Base-by-base conservation (phyloP, 2,329 filamentous ascomycete genomes). In the Aureobasidium sp. region DNA sequence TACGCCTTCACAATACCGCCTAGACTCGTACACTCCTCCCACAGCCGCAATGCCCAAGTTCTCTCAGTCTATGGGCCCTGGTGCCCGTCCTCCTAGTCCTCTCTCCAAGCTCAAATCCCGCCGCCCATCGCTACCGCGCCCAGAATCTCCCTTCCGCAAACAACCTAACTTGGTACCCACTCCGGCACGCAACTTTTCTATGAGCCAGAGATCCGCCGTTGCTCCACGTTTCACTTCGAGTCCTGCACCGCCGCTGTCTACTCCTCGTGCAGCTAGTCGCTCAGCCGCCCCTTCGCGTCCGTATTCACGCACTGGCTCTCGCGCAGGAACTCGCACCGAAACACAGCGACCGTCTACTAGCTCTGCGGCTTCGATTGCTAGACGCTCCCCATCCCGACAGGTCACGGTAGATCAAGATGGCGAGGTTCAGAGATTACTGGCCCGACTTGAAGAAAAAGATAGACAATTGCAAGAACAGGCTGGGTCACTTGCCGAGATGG, bases 381-480 rank as follows among this genome's bases (percentile, higher is more conserved):
- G 69, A 44, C 70, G 73, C 43, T 71, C 72, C 24, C 68, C 69
- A 26, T 77, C 77, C 2, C 70, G 71, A n/a, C 69, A 75, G 9
- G 66, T 65, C 9, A 68, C 62, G 3, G 59, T 65, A 17, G 70
- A 72, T 7, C 70, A 73, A 36, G 88, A 88, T 36, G 87, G 88
- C 47, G 90, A 96, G 71, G 74, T 95, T 8, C 86, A 88, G 68
- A 82, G 85, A 36, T 79, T 99, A 32, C 86, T 84, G 64, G 78
- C 81, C 43, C 84, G 93, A 73, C 81, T 97, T 24, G 86, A 92
- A 66, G 92, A 96, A 65, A 87, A 91, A 34, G 92, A 97, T 68
- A 85, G 82, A 66, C 90, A 96, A 72, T 78, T 99, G n/a, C 88
- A 87, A 68, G 94, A 97, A 47, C 94, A 99, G 74, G 87, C 90